These are phyloP conservation scores for Heracleum sosnowskyi DNA, from an alignment of 129 eudicot genomes.

Conservation along the genomic window DNA sequence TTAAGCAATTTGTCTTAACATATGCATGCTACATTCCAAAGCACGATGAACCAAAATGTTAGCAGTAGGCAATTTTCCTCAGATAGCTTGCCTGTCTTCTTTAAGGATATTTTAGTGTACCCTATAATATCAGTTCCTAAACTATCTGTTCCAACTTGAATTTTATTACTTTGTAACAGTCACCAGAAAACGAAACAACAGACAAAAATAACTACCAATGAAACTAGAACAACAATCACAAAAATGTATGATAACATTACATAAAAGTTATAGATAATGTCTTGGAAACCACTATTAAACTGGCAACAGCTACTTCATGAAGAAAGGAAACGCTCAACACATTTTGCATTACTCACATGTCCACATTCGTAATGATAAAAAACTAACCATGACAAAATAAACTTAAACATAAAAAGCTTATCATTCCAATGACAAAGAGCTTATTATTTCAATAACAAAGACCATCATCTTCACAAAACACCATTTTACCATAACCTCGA, in stretches of 20 bases:
- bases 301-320: not conserved
- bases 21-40: not conserved
- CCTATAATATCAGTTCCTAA: slow-evolving; percentile 2
- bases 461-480: slow-evolving; percentile 1
- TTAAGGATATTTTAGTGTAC: not conserved
- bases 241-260: not conserved
- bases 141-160: not conserved
- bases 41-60: not conserved
- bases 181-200: not conserved
- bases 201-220: not conserved
- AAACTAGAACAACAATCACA: not conserved
- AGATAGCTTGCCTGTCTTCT: not conserved
- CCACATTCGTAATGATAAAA: not conserved
- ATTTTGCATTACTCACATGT: not conserved
- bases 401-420: not conserved
- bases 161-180: not conserved
- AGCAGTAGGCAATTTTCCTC: not conserved
- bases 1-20: not conserved
- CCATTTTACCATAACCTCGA: not conserved
- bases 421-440: not conserved
- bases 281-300: not conserved
- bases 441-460: not conserved
- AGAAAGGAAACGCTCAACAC: not conserved
- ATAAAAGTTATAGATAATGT: not conserved
- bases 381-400: not conserved